phyloP scores from a whole-genome alignment of 768 basidiomycete genomes.

The Leccinum incarnatum region DNA sequence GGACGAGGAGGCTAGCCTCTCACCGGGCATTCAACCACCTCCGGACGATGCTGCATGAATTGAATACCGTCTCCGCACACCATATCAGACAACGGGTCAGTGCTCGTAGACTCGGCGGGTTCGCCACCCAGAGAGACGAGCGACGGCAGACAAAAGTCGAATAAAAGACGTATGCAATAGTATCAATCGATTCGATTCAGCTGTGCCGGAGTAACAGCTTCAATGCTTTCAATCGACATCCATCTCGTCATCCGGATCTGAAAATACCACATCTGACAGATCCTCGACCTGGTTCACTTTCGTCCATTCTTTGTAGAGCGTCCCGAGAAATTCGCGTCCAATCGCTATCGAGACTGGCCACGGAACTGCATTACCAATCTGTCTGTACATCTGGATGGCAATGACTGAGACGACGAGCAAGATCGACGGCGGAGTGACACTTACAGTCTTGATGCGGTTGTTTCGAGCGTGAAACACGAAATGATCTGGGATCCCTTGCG shows the following conservation, averaged over 20 bases:
- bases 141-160: background rate
- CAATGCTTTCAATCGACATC: slow-evolving; percentile 29
- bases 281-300: slow-evolving; percentile 21
- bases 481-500: slow-evolving; percentile 79
- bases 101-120: background rate
- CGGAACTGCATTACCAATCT: slow-evolving; percentile 81
- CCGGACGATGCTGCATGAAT: no score
- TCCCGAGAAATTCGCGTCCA: slow-evolving; percentile 56
- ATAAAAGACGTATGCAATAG: no score
- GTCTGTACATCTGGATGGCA: slow-evolving; percentile 62
- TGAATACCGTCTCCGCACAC: no score
- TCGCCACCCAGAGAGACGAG: background rate
- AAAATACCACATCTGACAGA: slow-evolving; percentile 33
- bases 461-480: slow-evolving; percentile 58
- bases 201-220: background rate
- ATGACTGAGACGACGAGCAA: background rate
- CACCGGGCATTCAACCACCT: no score
- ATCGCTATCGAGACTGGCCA: slow-evolving; percentile 62
- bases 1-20: slow-evolving; percentile 13
- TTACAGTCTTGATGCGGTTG: slow-evolving; percentile 58
- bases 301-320: slow-evolving; percentile 53
- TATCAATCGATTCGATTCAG: no score
- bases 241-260: slow-evolving; percentile 21
- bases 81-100: no score
- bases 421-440: slow-evolving; percentile 23